These are phyloP conservation scores for Phaeosphaeria sp. DNA, from an alignment of 2,329 filamentous ascomycete species.

Conservation along the genomic window DNA sequence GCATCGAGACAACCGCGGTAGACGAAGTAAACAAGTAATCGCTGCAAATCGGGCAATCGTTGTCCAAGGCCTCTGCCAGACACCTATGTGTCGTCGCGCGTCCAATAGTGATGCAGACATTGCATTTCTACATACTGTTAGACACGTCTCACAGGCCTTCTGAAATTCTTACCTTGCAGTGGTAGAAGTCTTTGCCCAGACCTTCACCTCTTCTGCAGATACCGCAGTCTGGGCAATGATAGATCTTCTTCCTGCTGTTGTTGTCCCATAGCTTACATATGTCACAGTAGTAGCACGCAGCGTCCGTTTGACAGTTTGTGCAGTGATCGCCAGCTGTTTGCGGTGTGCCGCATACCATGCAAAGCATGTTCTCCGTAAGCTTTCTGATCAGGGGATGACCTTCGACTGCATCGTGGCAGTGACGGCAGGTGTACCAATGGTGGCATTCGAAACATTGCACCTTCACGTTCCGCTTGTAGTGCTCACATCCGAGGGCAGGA, in stretches of 20 bases:
- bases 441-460: slow-evolving; percentile 89
- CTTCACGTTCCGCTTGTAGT: slow-evolving; percentile 96
- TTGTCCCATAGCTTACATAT: slow-evolving; percentile 99
- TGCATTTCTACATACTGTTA: slow-evolving; percentile 63
- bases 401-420: slow-evolving; percentile 88
- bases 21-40: slow-evolving; percentile 96
- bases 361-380: slow-evolving; percentile 93
- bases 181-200: slow-evolving; percentile 94
- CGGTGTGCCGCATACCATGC: slow-evolving; percentile 89
- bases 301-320: slow-evolving; percentile 74
- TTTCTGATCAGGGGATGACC: slow-evolving; percentile 80
- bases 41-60: slow-evolving; percentile 94
- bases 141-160: slow-evolving; percentile 15
- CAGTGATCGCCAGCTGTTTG: slow-evolving; percentile 84
- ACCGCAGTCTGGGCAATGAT: slow-evolving; percentile 94
- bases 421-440: slow-evolving; percentile 92
- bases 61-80: slow-evolving; percentile 73
- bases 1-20: slow-evolving; percentile 88
- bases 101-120: slow-evolving; percentile 92
- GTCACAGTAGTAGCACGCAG: slow-evolving; percentile 90
- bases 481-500: slow-evolving; percentile 75
- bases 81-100: slow-evolving; percentile 48
- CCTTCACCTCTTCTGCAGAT: slow-evolving; percentile 92
- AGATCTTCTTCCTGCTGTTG: slow-evolving; percentile 87
- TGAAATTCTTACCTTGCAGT: slow-evolving; percentile 78